phyloP scores from a whole-genome alignment of 352 stramenopile species.

The Phytophthora sp. region DNA sequence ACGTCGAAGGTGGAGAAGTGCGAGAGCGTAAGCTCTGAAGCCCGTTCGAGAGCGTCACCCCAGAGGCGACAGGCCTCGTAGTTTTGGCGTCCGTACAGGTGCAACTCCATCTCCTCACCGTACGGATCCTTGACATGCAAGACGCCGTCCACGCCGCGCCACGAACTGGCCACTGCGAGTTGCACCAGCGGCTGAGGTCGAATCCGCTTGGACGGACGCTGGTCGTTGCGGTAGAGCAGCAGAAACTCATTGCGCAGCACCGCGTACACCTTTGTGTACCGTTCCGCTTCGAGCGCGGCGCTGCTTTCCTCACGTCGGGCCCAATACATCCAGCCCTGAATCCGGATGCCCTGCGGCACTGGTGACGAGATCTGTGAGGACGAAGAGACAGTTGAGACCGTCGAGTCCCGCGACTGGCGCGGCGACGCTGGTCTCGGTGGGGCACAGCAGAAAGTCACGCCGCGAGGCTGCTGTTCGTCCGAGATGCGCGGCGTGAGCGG shows the following conservation, averaged over 20 bases:
- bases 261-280: slow-evolving; percentile 77
- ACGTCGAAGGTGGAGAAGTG: slow-evolving; percentile 72
- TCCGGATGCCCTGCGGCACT: slow-evolving; percentile 39
- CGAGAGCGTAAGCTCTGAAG: slow-evolving; percentile 57
- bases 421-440: slow-evolving; percentile 7
- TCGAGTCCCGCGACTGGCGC: slow-evolving; percentile 33
- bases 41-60: slow-evolving; percentile 61
- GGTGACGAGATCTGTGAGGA: slow-evolving; percentile 36
- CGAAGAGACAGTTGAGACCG: slow-evolving; percentile 27
- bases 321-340: slow-evolving; percentile 85
- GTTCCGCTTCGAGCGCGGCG: slow-evolving; percentile 34
- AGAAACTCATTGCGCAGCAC: slow-evolving; percentile 75
- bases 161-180: slow-evolving; percentile 63
- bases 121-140: slow-evolving; percentile 65
- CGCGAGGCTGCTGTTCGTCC: slow-evolving; percentile 7
- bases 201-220: slow-evolving; percentile 44
- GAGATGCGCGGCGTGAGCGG: slow-evolving; percentile 3
- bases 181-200: slow-evolving; percentile 58
- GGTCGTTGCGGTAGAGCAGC: slow-evolving; percentile 64
- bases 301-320: slow-evolving; percentile 37
- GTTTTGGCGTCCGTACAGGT: slow-evolving; percentile 70
- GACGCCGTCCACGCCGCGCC: slow-evolving; percentile 47
- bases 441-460: slow-evolving; percentile 33
- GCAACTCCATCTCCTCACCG: slow-evolving; percentile 76
- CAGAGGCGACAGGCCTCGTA: slow-evolving; percentile 34